Conservation (phyloP, 352 stramenopile genomes). For the Hyaloperonospora arabidopsidis region DNA sequence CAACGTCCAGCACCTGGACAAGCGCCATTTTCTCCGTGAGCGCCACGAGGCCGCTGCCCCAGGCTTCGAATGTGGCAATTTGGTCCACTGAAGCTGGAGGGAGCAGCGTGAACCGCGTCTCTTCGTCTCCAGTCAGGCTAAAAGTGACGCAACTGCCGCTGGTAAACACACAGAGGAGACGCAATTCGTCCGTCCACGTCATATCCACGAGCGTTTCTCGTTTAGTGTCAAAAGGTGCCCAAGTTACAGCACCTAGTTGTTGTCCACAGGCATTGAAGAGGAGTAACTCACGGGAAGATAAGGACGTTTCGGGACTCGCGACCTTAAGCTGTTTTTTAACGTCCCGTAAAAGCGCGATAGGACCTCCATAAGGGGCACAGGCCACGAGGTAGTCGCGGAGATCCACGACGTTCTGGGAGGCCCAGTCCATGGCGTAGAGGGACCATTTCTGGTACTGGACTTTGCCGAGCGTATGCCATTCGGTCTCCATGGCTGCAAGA, state of each 20-base stretch:
- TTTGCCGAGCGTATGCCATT: constrained; percentile 81
- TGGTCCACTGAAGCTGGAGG: constrained; percentile 60
- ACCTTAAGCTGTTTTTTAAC: constrained; percentile 70
- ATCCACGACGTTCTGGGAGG: constrained; percentile 40
- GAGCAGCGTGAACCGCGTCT: constrained; percentile 66
- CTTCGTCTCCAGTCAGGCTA: constrained; percentile 58
- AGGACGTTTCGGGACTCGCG: constrained; percentile 30
- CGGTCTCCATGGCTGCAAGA: constrained; percentile 42
- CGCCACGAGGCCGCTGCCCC: constrained; percentile 64
- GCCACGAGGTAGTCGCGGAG: constrained; percentile 58
- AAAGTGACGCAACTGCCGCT: constrained; percentile 66
- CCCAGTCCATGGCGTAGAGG: constrained; percentile 61
- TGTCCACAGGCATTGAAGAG: constrained; percentile 72
- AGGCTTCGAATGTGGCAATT: constrained; percentile 68
- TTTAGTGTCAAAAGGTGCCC: constrained; percentile 63
- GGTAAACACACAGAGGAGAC: constrained; percentile 71
- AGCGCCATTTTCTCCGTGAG: constrained; percentile 80
- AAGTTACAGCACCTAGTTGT: constrained; percentile 52
- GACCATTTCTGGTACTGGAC: constrained; percentile 84
- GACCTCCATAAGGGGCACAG: constrained; percentile 59
- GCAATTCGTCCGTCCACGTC: constrained; percentile 78
- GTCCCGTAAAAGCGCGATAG: constrained; percentile 65
- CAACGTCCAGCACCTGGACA: constrained; percentile 71
- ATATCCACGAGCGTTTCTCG: constrained; percentile 61
- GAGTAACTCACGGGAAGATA: constrained; percentile 45